Conservation (phyloP, 73 alveolate species). For the Strombidium stylifer region DNA sequence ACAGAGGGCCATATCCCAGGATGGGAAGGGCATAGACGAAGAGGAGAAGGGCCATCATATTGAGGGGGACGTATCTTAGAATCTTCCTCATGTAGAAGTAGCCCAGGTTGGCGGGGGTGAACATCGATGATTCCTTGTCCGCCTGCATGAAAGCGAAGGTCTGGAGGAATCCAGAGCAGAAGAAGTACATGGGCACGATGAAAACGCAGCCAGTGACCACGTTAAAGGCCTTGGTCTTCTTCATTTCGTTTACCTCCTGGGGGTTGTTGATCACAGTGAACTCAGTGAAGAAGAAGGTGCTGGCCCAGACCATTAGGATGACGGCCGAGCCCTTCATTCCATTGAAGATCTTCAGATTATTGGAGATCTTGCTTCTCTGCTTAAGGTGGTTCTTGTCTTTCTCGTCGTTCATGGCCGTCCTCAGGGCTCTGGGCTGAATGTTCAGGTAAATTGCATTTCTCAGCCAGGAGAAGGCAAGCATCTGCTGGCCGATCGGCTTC, state of each 20-base stretch:
- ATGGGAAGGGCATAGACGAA: constrained; percentile 24
- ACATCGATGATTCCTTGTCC: not conserved
- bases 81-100: constrained; percentile 15
- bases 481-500: constrained; percentile 6
- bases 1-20: constrained; percentile 61
- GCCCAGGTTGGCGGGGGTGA: not conserved
- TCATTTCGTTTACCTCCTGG: constrained; percentile 16
- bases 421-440: not conserved
- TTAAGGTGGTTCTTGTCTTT: not conserved
- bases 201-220: constrained; percentile 36
- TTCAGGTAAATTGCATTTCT: constrained; percentile 17
- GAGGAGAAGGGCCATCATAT: constrained; percentile 12
- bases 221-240: constrained; percentile 19
- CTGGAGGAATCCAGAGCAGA: constrained; percentile 40
- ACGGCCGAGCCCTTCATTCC: constrained; percentile 50
- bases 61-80: constrained; percentile 19
- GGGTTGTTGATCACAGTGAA: constrained; percentile 40
- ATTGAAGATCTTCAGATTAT: constrained; percentile 25
- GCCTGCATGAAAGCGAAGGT: constrained; percentile 21
- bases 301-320: constrained; percentile 32
- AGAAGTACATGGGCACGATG: constrained; percentile 44
- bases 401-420: not conserved
- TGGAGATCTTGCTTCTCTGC: constrained; percentile 3
- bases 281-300: constrained; percentile 32
- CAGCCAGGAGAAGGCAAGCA: constrained; percentile 8